A percentile compares a stretch with the other conserved stretches of the same genome.
Conservation (phyloP, 108 stramenopile genomes). For the Cyclotella kingstonii region DNA sequence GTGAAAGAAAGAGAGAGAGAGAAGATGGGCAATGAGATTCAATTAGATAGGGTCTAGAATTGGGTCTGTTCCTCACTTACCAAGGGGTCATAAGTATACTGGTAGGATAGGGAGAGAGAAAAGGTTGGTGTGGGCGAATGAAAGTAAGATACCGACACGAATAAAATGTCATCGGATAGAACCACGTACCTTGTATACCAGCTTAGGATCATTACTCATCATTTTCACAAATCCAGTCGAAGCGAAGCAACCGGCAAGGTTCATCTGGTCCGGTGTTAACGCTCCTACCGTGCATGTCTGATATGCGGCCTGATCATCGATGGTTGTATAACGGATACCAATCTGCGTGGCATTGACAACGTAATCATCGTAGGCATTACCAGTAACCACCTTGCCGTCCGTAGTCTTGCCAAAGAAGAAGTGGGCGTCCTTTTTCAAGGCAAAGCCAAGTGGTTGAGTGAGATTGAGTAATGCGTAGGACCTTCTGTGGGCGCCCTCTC, state of each 20-base stretch:
- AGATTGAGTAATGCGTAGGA: slow-evolving; percentile 59
- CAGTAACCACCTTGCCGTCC: slow-evolving; percentile 46
- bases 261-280: slow-evolving; percentile 16
- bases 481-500: slow-evolving; percentile 64
- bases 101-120: too few relatives aligned
- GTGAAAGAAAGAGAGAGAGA: too few relatives aligned
- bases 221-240: slow-evolving; percentile 17
- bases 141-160: too few relatives aligned
- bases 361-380: slow-evolving; percentile 43
- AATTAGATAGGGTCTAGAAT: too few relatives aligned
- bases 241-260: slow-evolving; percentile 17
- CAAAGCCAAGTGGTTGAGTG: slow-evolving; percentile 24
- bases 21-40: too few relatives aligned
- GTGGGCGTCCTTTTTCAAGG: slow-evolving; percentile 25
- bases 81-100: too few relatives aligned
- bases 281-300: slow-evolving; percentile 75
- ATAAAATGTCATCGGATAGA: too few relatives aligned
- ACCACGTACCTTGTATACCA: too few relatives aligned
- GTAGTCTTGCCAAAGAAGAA: slow-evolving; percentile 37
- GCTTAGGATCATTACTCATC: slow-evolving; percentile 45
- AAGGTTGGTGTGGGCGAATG: too few relatives aligned
- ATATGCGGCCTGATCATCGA: slow-evolving; percentile 48
- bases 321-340: slow-evolving; percentile 50
- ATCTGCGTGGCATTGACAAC: slow-evolving; percentile 34
- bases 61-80: too few relatives aligned